A percentile compares a stretch with the other conserved stretches of the same genome.
Conservation (phyloP, 2,329 filamentous ascomycete genomes). For the Aspergillus sp. region DNA sequence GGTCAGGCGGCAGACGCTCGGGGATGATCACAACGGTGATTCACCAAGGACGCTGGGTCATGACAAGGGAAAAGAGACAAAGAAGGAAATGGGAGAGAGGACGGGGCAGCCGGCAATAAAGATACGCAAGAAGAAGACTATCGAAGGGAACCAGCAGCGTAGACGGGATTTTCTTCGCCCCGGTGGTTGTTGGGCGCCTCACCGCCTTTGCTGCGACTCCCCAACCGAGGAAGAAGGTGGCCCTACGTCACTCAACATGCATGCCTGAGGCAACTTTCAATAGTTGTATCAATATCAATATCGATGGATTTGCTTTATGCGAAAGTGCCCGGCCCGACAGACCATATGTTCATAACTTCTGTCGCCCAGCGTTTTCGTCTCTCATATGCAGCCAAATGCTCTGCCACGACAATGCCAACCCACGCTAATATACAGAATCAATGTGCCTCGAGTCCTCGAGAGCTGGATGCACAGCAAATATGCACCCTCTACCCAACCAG, state of each 20-base stretch:
- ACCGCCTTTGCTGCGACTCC: slow-evolving; percentile 6
- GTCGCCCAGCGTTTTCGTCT: slow-evolving; percentile 18
- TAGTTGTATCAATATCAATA: slow-evolving; percentile 15
- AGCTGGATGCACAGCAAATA: slow-evolving; percentile 25
- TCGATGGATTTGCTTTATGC: slow-evolving; percentile 20
- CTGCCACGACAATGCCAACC: slow-evolving; percentile 22
- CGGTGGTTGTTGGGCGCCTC: slow-evolving; percentile 6
- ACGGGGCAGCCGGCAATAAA: not conserved
- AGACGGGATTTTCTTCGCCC: slow-evolving; percentile 2
- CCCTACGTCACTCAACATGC: not conserved
- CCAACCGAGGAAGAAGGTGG: not conserved
- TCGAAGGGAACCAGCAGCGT: not conserved
- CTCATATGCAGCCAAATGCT: slow-evolving; percentile 18
- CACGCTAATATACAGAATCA: slow-evolving; percentile 40
- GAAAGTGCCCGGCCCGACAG: slow-evolving; percentile 12
- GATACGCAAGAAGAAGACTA: not conserved
- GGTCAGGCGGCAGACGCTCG: slow-evolving; percentile 14
- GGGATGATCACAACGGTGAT: slow-evolving; percentile 4
- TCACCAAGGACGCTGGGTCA: slow-evolving; percentile 13
- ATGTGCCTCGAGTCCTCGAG: slow-evolving; percentile 21
- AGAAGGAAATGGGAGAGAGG: not conserved
- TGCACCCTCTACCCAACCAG: slow-evolving; percentile 26
- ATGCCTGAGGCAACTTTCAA: not conserved
- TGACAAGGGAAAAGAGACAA: slow-evolving; percentile 6
- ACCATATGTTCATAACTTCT: slow-evolving; percentile 22